Percentiles rank a stretch among this genome's conserved stretches.
Evolutionary conservation across 257 asterid species (phyloP).

Genomic region (Eustoma russellianum): DNA sequence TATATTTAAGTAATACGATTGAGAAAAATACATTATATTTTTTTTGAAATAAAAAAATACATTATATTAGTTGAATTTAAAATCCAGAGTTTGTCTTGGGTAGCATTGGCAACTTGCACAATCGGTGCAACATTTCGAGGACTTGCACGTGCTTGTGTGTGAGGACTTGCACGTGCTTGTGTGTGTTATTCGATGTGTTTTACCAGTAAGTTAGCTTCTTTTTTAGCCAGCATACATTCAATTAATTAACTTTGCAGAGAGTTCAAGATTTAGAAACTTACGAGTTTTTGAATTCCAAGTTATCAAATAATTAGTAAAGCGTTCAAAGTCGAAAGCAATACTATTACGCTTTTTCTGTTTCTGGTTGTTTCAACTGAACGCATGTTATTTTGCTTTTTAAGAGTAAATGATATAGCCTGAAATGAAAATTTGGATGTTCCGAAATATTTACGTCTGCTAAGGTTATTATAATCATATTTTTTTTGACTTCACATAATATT

Average conservation of each 20-base stretch:
- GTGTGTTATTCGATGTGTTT: background rate
- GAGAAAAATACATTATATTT: no score
- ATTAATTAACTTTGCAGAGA: background rate
- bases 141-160: slow-evolving; percentile 3
- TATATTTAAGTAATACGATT: no score
- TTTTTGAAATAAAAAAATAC: no score
- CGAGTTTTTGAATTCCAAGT: background rate
- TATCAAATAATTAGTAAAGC: background rate
- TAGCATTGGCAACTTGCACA: slow-evolving; percentile 14
- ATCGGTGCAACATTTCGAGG: background rate
- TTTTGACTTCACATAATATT: background rate
- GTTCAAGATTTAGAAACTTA: background rate
- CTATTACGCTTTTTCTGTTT: background rate
- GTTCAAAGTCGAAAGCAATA: background rate
- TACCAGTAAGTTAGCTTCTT: background rate
- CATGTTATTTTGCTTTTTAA: no score
- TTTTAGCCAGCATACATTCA: background rate
- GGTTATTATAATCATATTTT: slow-evolving; percentile 1
- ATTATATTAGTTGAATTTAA: slow-evolving; percentile 3
- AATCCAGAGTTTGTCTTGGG: slow-evolving; percentile 16
- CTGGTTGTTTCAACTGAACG: no score
- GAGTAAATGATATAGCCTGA: no score
- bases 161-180: background rate
- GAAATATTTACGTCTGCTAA: slow-evolving; percentile 2
- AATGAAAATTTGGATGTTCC: background rate